A percentile compares a stretch with the other conserved stretches of the same genome.
Conservation (phyloP, 1,139 yeast genomes). For the Protomyces pachydermus region DNA sequence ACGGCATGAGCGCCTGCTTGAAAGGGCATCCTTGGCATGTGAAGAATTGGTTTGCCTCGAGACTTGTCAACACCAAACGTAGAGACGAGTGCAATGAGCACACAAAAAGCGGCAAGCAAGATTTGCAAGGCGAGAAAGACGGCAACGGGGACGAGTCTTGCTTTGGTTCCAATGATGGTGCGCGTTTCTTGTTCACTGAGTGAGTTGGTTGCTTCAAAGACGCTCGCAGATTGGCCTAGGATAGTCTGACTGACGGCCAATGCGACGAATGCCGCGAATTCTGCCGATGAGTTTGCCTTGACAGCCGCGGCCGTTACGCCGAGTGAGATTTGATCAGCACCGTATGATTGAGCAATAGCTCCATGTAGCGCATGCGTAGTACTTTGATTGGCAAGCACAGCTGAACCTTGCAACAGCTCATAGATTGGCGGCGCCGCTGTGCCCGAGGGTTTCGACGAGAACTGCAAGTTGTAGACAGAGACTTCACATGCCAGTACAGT, state of each 20-base stretch:
- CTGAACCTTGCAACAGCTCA: background rate
- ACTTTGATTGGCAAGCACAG: background rate
- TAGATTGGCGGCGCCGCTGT: background rate
- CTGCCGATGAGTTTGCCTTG: background rate
- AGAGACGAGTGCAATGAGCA: background rate
- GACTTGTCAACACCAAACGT: background rate
- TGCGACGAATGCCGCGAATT: background rate
- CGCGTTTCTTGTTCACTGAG: background rate
- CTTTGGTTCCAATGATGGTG: background rate
- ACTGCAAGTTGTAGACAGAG: background rate
- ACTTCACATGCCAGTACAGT: constrained; percentile 6
- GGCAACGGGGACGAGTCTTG: background rate
- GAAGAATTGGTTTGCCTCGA: background rate
- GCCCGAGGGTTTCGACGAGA: background rate
- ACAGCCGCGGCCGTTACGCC: constrained; percentile 8
- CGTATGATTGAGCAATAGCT: constrained; percentile 1
- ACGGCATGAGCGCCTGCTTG: constrained; percentile 5
- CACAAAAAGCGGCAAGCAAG: background rate
- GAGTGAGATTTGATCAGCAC: constrained; percentile 7
- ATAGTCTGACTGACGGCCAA: constrained; percentile 1
- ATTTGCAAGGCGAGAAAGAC: background rate
- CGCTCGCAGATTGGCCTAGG: constrained; percentile 4
- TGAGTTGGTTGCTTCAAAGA: background rate
- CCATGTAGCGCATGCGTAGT: background rate
- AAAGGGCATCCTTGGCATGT: background rate